Conservation (phyloP, 129 eudicot species). For the Lactuca saligna region DNA sequence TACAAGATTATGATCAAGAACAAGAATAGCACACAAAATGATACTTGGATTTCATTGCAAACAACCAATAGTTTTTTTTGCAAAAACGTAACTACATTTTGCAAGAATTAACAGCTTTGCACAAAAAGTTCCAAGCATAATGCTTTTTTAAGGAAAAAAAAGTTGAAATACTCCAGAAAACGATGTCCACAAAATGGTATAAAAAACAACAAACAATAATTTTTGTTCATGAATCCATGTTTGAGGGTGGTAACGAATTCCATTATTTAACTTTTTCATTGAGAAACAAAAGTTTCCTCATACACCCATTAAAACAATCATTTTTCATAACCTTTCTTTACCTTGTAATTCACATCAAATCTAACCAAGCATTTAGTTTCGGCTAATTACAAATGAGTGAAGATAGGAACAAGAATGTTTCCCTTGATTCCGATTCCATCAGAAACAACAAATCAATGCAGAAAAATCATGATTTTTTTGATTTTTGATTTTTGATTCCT, state of each 20-base stretch:
- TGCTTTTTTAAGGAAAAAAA: not conserved
- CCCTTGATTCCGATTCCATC: not conserved
- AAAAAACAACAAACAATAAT: no score
- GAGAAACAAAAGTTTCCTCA: no score
- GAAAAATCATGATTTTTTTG: conserved; percentile 5
- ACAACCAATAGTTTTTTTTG: not conserved
- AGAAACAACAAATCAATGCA: not conserved
- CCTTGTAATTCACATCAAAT: not conserved
- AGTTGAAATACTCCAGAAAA: no score
- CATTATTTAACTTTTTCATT: no score
- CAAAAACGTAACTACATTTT: not conserved
- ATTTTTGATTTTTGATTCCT: conserved; percentile 18
- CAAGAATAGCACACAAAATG: conserved; percentile 14
- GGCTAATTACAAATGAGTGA: not conserved
- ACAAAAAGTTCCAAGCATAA: not conserved
- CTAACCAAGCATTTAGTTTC: not conserved
- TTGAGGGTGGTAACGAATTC: no score
- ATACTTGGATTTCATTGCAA: not conserved
- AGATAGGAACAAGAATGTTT: not conserved
- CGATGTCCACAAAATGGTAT: no score
- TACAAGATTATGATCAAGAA: not conserved
- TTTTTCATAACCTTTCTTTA: no score
- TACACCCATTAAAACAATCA: not conserved
- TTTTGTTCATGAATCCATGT: no score
- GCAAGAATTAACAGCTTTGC: not conserved